These are phyloP conservation scores for Cercospora nicotianae DNA, from an alignment of 2,329 filamentous ascomycete genomes.

Conservation along the genomic window DNA sequence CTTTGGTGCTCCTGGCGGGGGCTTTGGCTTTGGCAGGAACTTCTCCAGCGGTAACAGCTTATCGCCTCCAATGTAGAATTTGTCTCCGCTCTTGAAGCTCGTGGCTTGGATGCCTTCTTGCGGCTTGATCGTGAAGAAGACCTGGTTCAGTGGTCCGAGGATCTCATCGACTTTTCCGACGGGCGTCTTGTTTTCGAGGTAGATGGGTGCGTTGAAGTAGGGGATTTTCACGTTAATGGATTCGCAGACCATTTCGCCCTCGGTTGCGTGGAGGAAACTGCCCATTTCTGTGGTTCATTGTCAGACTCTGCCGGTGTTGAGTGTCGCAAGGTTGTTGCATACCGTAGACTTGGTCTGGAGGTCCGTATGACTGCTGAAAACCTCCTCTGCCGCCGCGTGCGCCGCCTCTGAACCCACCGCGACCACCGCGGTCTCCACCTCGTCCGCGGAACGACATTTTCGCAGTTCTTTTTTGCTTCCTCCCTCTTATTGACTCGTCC, in stretches of 20 bases:
- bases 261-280: constrained; percentile 87
- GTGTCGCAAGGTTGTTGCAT: constrained; percentile 17
- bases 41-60: constrained; percentile 93
- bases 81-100: constrained; percentile 94
- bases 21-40: constrained; percentile 94
- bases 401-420: constrained; percentile 34
- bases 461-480: background rate
- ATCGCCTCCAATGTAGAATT: constrained; percentile 85
- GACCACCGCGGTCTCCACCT: constrained; percentile 28
- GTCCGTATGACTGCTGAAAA: constrained; percentile 44
- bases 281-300: constrained; percentile 68
- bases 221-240: constrained; percentile 94
- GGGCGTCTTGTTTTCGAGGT: constrained; percentile 91
- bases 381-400: constrained; percentile 36
- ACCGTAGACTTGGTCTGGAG: constrained; percentile 48
- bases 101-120: constrained; percentile 92
- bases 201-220: constrained; percentile 98
- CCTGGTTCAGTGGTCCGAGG: constrained; percentile 93
- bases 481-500: no score
- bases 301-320: background rate
- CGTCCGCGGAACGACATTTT: constrained; percentile 35
- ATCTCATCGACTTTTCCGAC: constrained; percentile 98
- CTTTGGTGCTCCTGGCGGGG: constrained; percentile 62
- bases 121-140: constrained; percentile 98
- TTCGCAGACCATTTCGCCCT: constrained; percentile 97